Conservation (phyloP, 495 filamentous ascomycete species). For the Tirmania nivea region DNA sequence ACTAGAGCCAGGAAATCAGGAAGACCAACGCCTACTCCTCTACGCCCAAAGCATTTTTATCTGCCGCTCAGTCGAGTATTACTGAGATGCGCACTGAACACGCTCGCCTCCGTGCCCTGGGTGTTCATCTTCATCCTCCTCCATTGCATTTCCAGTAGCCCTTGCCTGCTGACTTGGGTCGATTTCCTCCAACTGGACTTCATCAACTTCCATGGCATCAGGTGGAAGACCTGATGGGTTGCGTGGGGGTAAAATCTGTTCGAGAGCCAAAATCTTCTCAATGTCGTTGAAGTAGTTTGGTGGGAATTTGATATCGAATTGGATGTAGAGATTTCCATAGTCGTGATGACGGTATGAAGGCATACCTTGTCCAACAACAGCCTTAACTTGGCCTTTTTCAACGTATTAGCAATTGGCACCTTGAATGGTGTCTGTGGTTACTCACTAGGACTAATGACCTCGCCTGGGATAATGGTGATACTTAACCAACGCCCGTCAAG, state of each 20-base stretch:
- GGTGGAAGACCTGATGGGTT: slow-evolving; percentile 32
- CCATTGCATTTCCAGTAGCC: slow-evolving; percentile 42
- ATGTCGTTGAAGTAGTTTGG: slow-evolving; percentile 37
- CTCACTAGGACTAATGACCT: slow-evolving; percentile 84
- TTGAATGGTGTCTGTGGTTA: slow-evolving; percentile 6
- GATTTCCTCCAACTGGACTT: slow-evolving; percentile 60
- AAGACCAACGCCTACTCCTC: slow-evolving; percentile 1
- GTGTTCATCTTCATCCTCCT: slow-evolving; percentile 65
- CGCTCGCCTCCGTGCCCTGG: slow-evolving; percentile 65
- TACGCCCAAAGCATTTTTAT: neutral
- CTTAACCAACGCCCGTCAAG: slow-evolving; percentile 92
- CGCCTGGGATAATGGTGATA: slow-evolving; percentile 73
- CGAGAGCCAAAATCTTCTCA: slow-evolving; percentile 41
- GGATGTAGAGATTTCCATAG: slow-evolving; percentile 87
- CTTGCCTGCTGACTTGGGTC: slow-evolving; percentile 50
- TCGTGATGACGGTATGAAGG: slow-evolving; percentile 91
- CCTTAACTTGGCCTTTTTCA: slow-evolving; percentile 58
- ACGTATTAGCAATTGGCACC: slow-evolving; percentile 1
- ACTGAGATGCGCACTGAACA: slow-evolving; percentile 95
- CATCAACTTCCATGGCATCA: slow-evolving; percentile 68
- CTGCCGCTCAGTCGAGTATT: slow-evolving; percentile 21
- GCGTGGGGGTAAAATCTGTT: slow-evolving; percentile 59
- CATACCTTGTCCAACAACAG: slow-evolving; percentile 95
- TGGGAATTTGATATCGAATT: slow-evolving; percentile 96
- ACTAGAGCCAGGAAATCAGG: neutral